Percentiles rank a stretch among this genome's conserved stretches.
These are phyloP conservation scores for Colletotrichum ledebouriae DNA, from an alignment of 2,329 filamentous ascomycete genomes.

Conservation along the genomic window DNA sequence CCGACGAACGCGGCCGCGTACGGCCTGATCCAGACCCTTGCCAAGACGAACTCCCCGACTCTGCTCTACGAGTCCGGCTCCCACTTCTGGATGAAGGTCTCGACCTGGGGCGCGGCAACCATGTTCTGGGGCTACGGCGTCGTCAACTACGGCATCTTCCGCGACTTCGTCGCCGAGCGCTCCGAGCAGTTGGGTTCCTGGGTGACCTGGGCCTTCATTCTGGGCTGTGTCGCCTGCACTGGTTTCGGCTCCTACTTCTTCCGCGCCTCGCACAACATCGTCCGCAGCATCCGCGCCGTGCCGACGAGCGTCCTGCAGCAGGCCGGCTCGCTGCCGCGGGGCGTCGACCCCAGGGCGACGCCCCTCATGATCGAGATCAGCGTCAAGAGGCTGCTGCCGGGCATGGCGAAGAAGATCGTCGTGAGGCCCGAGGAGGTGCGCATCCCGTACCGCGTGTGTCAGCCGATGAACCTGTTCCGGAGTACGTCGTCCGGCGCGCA, in stretches of 20 bases:
- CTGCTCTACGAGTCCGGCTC: conserved; percentile 75
- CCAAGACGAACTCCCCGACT: conserved; percentile 67
- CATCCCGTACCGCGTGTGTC: conserved; percentile 54
- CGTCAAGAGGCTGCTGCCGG: conserved; percentile 63
- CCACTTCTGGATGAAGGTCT: conserved; percentile 72
- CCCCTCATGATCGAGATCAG: conserved; percentile 66
- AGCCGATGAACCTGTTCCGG: conserved; percentile 38
- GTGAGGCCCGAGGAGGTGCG: conserved; percentile 54
- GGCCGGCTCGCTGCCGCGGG: conserved; percentile 33
- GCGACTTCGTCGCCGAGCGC: conserved; percentile 64
- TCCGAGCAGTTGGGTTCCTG: conserved; percentile 56
- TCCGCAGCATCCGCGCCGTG: conserved; percentile 70
- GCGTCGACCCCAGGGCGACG: conserved; percentile 35
- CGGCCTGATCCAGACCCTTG: conserved; percentile 68
- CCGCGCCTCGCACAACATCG: conserved; percentile 68
- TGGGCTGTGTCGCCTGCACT: conserved; percentile 71
- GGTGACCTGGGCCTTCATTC: conserved; percentile 69
- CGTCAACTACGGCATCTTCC: conserved; percentile 64
- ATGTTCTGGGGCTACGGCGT: conserved; percentile 66
- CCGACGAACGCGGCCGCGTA: conserved; percentile 40
- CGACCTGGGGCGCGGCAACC: conserved; percentile 68
- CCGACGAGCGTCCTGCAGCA: conserved; percentile 49
- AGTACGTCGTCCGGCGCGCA: conserved; percentile 43
- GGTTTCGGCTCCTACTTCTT: conserved; percentile 72
- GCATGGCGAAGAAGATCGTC: conserved; percentile 59